Conservation (phyloP, 129 eudicot species). For the Deinandra increscens region DNA sequence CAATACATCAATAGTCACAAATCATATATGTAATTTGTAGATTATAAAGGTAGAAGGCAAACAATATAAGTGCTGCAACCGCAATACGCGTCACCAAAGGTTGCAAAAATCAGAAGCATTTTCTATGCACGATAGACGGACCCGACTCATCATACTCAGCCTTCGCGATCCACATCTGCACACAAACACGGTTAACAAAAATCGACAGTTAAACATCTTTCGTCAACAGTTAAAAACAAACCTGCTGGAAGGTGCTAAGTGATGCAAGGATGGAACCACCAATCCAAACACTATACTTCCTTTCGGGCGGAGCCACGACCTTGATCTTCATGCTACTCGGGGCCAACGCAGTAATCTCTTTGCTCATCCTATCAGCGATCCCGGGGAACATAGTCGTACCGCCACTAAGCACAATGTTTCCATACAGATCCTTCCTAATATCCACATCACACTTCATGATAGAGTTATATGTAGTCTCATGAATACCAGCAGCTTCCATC, state of each 20-base stretch:
- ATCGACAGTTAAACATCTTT: background rate
- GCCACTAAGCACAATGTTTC: conserved; percentile 10
- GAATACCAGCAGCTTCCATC: conserved; percentile 63
- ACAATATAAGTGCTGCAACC: background rate
- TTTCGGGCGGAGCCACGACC: conserved; percentile 17
- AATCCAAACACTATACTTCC: conserved; percentile 16
- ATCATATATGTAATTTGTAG: conserved; percentile 12
- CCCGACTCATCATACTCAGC: conserved; percentile 11
- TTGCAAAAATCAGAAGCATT: conserved; percentile 8
- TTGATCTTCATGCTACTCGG: conserved; percentile 15
- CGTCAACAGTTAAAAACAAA: background rate
- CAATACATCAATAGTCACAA: conserved; percentile 19
- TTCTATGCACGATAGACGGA: conserved; percentile 15
- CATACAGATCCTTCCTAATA: conserved; percentile 12
- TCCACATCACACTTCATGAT: conserved; percentile 57
- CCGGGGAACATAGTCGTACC: conserved; percentile 16
- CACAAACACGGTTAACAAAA: background rate
- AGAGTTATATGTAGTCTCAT: conserved; percentile 55
- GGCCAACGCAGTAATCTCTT: conserved; percentile 12
- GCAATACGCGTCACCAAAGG: background rate
- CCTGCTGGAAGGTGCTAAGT: conserved; percentile 21
- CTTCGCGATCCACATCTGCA: conserved; percentile 16
- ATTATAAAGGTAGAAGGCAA: background rate
- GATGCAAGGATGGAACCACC: conserved; percentile 18
- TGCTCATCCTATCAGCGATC: conserved; percentile 9